Percentiles rank a stretch among this genome's conserved stretches.
These are phyloP conservation scores for Capsella rubella DNA, from an alignment of 441 rosid genomes.

Conservation along the genomic window DNA sequence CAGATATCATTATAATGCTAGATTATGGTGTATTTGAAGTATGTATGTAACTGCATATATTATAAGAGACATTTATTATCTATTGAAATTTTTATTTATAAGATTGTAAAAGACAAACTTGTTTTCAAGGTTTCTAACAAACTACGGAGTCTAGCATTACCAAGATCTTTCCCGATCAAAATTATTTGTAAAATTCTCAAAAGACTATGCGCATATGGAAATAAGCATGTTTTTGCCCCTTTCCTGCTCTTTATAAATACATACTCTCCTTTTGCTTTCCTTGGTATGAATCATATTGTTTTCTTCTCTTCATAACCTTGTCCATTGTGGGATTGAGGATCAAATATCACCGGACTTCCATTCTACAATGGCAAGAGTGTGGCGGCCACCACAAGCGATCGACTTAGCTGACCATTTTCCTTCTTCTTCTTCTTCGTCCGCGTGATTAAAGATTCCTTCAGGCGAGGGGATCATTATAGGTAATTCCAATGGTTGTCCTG, in stretches of 20 bases:
- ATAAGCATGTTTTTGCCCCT: not conserved
- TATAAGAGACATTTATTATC: not conserved
- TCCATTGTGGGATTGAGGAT: slow-evolving; percentile 23
- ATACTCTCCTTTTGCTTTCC: slow-evolving; percentile 2
- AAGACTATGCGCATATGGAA: slow-evolving; percentile 20
- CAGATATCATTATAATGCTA: not conserved
- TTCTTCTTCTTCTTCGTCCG: slow-evolving; percentile 54
- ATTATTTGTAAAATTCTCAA: not conserved
- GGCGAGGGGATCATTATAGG: slow-evolving; percentile 73
- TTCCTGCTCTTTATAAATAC: not conserved
- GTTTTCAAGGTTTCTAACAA: slow-evolving; percentile 11
- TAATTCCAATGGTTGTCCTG: slow-evolving; percentile 93
- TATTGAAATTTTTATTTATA: not conserved
- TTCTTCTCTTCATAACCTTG: slow-evolving; percentile 22
- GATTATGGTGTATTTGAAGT: not conserved
- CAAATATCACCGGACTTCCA: slow-evolving; percentile 56
- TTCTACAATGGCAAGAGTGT: slow-evolving; percentile 81
- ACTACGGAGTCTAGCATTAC: slow-evolving; percentile 1
- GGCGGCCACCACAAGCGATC: slow-evolving; percentile 95
- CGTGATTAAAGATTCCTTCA: slow-evolving; percentile 37
- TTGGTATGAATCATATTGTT: slow-evolving; percentile 15
- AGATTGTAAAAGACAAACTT: not conserved
- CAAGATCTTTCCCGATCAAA: slow-evolving; percentile 2
- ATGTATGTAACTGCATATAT: not conserved
- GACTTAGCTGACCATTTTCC: slow-evolving; percentile 79